A percentile compares a stretch with the other conserved stretches of the same genome.
Conservation (phyloP, 2,329 filamentous ascomycete species). For the Meredithiella fracta region DNA sequence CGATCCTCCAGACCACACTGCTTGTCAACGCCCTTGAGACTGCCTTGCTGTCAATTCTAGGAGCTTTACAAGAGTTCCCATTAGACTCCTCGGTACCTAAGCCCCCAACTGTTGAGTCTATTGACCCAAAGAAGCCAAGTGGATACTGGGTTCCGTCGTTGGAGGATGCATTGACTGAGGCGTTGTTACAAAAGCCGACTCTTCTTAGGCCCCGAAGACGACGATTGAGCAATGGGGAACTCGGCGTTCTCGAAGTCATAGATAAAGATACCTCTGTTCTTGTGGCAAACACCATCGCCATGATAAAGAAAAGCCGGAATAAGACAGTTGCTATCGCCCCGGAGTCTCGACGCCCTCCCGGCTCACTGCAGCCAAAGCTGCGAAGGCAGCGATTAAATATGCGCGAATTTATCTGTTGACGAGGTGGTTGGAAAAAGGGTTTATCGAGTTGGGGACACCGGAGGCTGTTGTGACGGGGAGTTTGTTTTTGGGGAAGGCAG, state of each 20-base stretch:
- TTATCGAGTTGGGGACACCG: slow-evolving; percentile 2
- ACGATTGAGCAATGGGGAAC: no score
- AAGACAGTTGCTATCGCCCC: not conserved
- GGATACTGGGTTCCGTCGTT: slow-evolving; percentile 8
- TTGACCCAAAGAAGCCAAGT: slow-evolving; percentile 1
- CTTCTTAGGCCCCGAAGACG: not conserved
- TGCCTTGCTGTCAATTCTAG: slow-evolving; percentile 2
- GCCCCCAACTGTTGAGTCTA: not conserved
- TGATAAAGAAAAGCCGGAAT: not conserved
- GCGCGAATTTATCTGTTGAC: slow-evolving; percentile 7
- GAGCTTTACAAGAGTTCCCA: not conserved
- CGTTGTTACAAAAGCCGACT: not conserved
- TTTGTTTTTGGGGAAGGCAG: not conserved
- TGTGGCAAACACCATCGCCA: not conserved
- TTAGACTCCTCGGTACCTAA: not conserved
- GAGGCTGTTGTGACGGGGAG: not conserved
- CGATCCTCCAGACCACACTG: slow-evolving; percentile 4
- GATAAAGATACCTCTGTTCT: not conserved
- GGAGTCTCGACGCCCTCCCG: not conserved
- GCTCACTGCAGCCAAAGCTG: not conserved
- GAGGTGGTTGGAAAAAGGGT: slow-evolving; percentile 3
- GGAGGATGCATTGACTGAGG: not conserved
- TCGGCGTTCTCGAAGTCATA: not conserved
- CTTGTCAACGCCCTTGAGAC: slow-evolving; percentile 9
- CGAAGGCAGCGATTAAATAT: slow-evolving; percentile 3